Percentiles rank a stretch among this genome's conserved stretches.
Conservation (phyloP, 805 yeast genomes). For the Hanseniaspora lindneri region DNA sequence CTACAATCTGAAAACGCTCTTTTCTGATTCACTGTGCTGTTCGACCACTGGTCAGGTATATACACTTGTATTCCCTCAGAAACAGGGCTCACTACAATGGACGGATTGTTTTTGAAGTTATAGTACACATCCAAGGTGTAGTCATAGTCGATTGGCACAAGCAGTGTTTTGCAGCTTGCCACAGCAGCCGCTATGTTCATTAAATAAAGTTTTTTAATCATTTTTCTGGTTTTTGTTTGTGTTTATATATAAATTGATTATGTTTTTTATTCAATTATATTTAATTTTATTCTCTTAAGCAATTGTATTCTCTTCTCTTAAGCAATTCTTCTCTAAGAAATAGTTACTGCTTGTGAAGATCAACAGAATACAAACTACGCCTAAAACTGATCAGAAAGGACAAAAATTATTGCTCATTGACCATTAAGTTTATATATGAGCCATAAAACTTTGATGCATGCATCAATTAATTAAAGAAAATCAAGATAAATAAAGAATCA, state of each 20-base stretch:
- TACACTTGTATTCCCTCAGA: constrained; percentile 21
- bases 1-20: constrained; percentile 18
- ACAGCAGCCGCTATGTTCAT: background rate
- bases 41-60: background rate
- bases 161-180: constrained; percentile 13
- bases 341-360: too few species aligned
- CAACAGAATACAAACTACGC: too few species aligned
- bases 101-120: constrained; percentile 17
- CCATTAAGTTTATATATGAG: too few species aligned
- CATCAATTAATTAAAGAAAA: too few species aligned
- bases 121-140: constrained; percentile 23
- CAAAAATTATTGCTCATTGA: too few species aligned
- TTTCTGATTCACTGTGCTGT: background rate
- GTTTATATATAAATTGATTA: background rate
- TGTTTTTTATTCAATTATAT: too few species aligned
- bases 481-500: too few species aligned
- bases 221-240: background rate
- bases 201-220: background rate
- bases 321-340: too few species aligned
- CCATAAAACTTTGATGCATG: too few species aligned
- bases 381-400: too few species aligned
- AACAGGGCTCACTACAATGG: constrained; percentile 19
- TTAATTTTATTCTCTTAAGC: too few species aligned
- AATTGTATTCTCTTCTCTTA: too few species aligned
- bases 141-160: constrained; percentile 19